A percentile compares a stretch with the other conserved stretches of the same genome.
Evolutionary conservation across 2,329 filamentous ascomycete genomes (phyloP).

Genomic region (Alternaria sp.): DNA sequence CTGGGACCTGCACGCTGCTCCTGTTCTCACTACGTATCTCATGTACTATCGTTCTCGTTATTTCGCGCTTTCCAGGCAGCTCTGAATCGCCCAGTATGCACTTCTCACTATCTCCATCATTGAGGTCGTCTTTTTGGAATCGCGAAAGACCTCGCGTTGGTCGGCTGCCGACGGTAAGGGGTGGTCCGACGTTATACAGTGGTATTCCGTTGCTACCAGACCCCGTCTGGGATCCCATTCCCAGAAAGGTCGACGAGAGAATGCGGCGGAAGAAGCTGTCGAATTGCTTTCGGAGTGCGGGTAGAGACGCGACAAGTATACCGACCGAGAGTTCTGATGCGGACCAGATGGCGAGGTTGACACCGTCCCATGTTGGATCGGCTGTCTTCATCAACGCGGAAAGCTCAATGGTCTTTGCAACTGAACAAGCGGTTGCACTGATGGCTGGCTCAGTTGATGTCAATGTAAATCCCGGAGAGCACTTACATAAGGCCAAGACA

Average conservation of each 20-base stretch:
- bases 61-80: constrained; percentile 10
- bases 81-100: constrained; percentile 17
- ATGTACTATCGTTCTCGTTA: constrained; percentile 30
- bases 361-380: constrained; percentile 32
- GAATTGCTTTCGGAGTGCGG: constrained; percentile 35
- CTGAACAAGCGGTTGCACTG: constrained; percentile 31
- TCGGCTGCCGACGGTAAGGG: neutral
- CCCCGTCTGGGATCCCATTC: constrained; percentile 9
- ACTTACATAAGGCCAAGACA: constrained; percentile 32
- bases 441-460: constrained; percentile 6
- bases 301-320: constrained; percentile 31
- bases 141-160: constrained; percentile 2
- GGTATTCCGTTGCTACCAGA: constrained; percentile 15
- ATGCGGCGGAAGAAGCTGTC: constrained; percentile 25
- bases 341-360: constrained; percentile 33
- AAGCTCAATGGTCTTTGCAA: constrained; percentile 32
- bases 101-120: constrained; percentile 30
- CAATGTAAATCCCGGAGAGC: neutral
- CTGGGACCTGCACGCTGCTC: neutral
- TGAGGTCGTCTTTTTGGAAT: constrained; percentile 3
- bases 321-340: constrained; percentile 31
- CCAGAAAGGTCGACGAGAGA: constrained; percentile 20
- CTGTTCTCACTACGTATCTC: constrained; percentile 22
- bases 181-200: constrained; percentile 25
- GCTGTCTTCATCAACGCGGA: constrained; percentile 18